Evolutionary conservation across 2,329 filamentous ascomycete genomes (phyloP).

Genomic region (Claviceps sp.): DNA sequence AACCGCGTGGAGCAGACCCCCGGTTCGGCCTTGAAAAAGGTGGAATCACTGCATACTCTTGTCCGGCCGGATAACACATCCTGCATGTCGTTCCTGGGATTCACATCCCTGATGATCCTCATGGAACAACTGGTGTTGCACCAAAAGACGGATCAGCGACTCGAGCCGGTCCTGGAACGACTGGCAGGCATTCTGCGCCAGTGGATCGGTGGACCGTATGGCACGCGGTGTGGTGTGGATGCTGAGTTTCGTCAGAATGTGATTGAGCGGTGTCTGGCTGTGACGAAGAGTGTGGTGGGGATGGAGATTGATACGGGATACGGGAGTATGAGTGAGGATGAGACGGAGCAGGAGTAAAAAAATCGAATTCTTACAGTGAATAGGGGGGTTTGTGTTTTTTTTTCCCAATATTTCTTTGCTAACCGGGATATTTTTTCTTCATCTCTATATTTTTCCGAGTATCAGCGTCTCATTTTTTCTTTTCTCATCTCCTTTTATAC

Average conservation of each 20-base stretch:
- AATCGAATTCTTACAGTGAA: too few species aligned
- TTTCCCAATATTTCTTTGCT: not conserved
- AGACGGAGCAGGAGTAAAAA: constrained; percentile 14
- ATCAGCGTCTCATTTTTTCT: not conserved
- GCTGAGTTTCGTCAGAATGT: constrained; percentile 37
- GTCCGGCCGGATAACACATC: constrained; percentile 26
- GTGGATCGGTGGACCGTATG: constrained; percentile 43
- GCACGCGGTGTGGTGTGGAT: constrained; percentile 37
- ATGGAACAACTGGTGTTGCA: constrained; percentile 40
- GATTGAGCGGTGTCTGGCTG: constrained; percentile 40
- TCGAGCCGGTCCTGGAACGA: constrained; percentile 36
- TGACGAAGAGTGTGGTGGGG: constrained; percentile 43
- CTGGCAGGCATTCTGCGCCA: constrained; percentile 44
- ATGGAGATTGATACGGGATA: constrained; percentile 50
- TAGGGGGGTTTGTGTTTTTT: not conserved
- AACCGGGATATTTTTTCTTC: not conserved
- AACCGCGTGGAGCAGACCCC: constrained; percentile 26
- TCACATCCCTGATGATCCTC: constrained; percentile 43
- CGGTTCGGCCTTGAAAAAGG: constrained; percentile 25
- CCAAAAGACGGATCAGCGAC: constrained; percentile 31
- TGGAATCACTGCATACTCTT: constrained; percentile 36
- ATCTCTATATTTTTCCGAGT: not conserved
- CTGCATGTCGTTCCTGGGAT: constrained; percentile 43
- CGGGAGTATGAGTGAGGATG: constrained; percentile 41
- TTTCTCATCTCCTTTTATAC: too few species aligned